phyloP scores from a whole-genome alignment of 2,329 filamentous ascomycete species.

The Ceratocystis eucalypticola region DNA sequence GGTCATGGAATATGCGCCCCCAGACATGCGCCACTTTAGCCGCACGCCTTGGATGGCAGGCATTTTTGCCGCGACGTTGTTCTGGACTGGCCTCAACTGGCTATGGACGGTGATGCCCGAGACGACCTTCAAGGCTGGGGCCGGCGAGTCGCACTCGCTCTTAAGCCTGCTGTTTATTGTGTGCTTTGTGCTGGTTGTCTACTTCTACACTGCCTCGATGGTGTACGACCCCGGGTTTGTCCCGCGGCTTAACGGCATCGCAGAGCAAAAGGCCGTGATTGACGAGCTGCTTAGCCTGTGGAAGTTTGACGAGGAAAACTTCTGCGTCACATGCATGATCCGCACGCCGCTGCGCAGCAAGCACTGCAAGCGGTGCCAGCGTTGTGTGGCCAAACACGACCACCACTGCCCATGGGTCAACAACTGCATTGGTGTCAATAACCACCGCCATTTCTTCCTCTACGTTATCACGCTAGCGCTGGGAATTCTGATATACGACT shows the following conservation, averaged over 20 bases:
- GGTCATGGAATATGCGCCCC: slow-evolving; percentile 66
- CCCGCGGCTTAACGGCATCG: slow-evolving; percentile 77
- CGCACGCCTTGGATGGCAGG: slow-evolving; percentile 89
- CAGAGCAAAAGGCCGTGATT: slow-evolving; percentile 78
- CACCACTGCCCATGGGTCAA: slow-evolving; percentile 98
- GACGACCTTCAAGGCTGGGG: slow-evolving; percentile 33
- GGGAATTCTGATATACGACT: slow-evolving; percentile 60
- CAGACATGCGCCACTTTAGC: slow-evolving; percentile 80
- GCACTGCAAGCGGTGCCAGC: slow-evolving; percentile 81
- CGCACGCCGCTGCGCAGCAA: slow-evolving; percentile 85
- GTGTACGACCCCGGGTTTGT: slow-evolving; percentile 81
- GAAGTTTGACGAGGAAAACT: slow-evolving; percentile 89
- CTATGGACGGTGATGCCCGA: slow-evolving; percentile 52
- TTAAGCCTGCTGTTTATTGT: slow-evolving; percentile 62
- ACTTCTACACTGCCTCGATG: slow-evolving; percentile 84
- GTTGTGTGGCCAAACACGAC: slow-evolving; percentile 91
- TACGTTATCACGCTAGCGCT: slow-evolving; percentile 69
- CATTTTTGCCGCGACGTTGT: slow-evolving; percentile 78
- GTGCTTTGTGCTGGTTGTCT: slow-evolving; percentile 53
- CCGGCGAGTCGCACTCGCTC: slow-evolving; percentile 42
- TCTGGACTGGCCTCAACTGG: slow-evolving; percentile 68
- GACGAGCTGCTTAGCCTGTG: slow-evolving; percentile 71
- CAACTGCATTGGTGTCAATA: slow-evolving; percentile 91
- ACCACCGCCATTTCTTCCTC: slow-evolving; percentile 87
- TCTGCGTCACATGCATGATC: slow-evolving; percentile 91